A percentile compares a stretch with the other conserved stretches of the same genome.
These are phyloP conservation scores for Hirsutella minnesotensis DNA, from an alignment of 2,329 filamentous ascomycete genomes.

Conservation along the genomic window DNA sequence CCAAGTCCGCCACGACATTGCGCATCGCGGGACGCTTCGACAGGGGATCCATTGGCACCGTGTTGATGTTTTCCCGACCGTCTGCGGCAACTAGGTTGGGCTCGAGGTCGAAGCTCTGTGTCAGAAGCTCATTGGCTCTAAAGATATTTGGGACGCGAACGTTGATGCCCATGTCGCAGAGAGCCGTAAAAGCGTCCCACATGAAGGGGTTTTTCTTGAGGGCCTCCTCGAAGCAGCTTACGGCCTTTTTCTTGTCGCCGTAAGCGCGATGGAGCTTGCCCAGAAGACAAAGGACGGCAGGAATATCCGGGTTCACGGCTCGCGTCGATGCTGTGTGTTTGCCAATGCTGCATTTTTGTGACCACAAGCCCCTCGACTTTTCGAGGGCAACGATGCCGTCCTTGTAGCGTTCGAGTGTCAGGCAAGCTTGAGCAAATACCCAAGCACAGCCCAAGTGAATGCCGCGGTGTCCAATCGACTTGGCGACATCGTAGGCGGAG, in stretches of 20 bases:
- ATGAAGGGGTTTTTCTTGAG: constrained; percentile 89
- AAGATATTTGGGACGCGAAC: constrained; percentile 81
- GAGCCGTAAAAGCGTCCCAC: constrained; percentile 88
- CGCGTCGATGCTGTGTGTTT: constrained; percentile 69
- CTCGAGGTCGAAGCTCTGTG: constrained; percentile 33
- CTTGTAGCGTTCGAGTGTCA: constrained; percentile 64
- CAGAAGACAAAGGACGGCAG: constrained; percentile 70
- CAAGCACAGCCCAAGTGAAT: constrained; percentile 79
- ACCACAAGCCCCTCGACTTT: constrained; percentile 67
- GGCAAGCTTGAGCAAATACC: constrained; percentile 80
- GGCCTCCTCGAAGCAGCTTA: constrained; percentile 77
- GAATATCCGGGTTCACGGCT: constrained; percentile 67
- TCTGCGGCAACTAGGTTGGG: constrained; percentile 15
- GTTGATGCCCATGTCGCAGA: constrained; percentile 79
- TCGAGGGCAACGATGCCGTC: constrained; percentile 80
- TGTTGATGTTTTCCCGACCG: constrained; percentile 21
- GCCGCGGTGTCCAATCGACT: constrained; percentile 56
- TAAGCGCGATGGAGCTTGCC: constrained; percentile 80
- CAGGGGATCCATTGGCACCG: constrained; percentile 25
- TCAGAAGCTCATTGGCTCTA: constrained; percentile 49
- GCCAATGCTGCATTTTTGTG: constrained; percentile 63
- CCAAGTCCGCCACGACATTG: constrained; percentile 22
- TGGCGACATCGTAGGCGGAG: constrained; percentile 75
- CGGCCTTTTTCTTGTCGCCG: constrained; percentile 72
- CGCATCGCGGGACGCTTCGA: constrained; percentile 29